These are phyloP conservation scores for Candolleomyces aberdarensis DNA, from an alignment of 768 basidiomycete genomes.

Conservation along the genomic window DNA sequence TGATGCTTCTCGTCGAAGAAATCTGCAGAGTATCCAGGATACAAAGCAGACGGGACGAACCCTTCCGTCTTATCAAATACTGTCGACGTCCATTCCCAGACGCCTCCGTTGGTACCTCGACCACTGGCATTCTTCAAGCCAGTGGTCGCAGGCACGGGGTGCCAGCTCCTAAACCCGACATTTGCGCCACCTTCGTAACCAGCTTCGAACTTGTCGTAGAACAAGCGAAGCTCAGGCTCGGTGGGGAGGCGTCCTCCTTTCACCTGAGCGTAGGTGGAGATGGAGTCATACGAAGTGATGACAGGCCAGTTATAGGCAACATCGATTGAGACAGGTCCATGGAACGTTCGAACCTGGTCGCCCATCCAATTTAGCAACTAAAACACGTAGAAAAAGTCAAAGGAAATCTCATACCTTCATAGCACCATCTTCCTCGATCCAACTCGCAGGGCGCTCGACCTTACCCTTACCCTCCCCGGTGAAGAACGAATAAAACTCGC, in stretches of 20 bases:
- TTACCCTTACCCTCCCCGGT: conserved; percentile 38
- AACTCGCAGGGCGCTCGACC: conserved; percentile 64
- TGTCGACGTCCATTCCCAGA: conserved; percentile 98
- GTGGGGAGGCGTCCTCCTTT: conserved; percentile 95
- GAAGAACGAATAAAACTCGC: conserved; percentile 76
- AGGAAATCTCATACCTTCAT: conserved; percentile 38
- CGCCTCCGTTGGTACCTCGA: conserved; percentile 85
- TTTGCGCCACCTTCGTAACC: conserved; percentile 81
- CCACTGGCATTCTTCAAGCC: conserved; percentile 49
- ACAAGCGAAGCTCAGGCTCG: conserved; percentile 80
- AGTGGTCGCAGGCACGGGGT: conserved; percentile 79
- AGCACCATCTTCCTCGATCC: conserved; percentile 55
- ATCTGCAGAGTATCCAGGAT: conserved; percentile 89
- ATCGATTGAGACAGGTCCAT: conserved; percentile 77
- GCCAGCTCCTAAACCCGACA: conserved; percentile 89
- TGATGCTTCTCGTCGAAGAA: conserved; percentile 89
- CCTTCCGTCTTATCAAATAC: conserved; percentile 68
- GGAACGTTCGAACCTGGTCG: conserved; percentile 73
- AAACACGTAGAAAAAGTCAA: neutral
- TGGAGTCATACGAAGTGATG: conserved; percentile 69
- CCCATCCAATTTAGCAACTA: neutral
- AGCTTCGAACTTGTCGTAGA: conserved; percentile 69
- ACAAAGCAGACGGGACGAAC: conserved; percentile 70
- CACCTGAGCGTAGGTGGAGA: conserved; percentile 76
- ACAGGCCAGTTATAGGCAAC: conserved; percentile 86